Conservation (phyloP, 192 early-diverging fungal species). For the Kappamyces sp. region DNA sequence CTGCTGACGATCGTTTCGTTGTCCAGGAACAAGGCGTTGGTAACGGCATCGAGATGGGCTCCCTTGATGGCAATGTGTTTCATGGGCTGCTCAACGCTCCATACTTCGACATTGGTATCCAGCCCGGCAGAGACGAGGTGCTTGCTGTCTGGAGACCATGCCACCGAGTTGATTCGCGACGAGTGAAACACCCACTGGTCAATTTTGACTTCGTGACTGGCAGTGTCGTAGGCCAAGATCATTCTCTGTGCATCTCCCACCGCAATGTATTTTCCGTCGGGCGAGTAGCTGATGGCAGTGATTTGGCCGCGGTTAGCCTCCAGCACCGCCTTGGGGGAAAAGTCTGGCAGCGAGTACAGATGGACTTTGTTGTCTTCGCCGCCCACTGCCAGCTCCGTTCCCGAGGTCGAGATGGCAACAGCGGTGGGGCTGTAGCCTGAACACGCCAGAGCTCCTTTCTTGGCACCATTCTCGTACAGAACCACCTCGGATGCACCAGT, state of each 20-base stretch:
- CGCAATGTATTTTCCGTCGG: conserved; percentile 68
- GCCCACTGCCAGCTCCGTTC: conserved; percentile 55
- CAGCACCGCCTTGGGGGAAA: conserved; percentile 20
- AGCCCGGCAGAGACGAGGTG: conserved; percentile 75
- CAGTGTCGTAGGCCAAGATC: conserved; percentile 66
- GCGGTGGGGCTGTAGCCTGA: conserved; percentile 44
- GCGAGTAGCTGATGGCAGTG: conserved; percentile 74
- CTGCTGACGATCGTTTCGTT: conserved; percentile 62
- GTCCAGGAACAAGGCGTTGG: conserved; percentile 65
- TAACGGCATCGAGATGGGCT: conserved; percentile 77
- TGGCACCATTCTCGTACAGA: conserved; percentile 39
- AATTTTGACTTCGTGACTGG: conserved; percentile 39
- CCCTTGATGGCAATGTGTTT: conserved; percentile 69
- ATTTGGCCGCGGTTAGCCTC: conserved; percentile 58
- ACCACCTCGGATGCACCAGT: conserved; percentile 48
- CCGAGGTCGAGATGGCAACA: conserved; percentile 50
- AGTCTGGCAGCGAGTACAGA: conserved; percentile 52
- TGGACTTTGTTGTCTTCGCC: conserved; percentile 59
- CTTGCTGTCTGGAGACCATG: conserved; percentile 70
- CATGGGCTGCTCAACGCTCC: conserved; percentile 74
- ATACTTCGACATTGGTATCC: conserved; percentile 88
- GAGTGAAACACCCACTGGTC: conserved; percentile 86
- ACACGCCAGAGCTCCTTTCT: conserved; percentile 23
- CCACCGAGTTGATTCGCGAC: conserved; percentile 73
- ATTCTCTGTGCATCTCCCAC: conserved; percentile 75